Evolutionary conservation across 106 monocot species (phyloP), one percentile per base, ranked within the genome.

Genomic region (Allium sativum): DNA sequence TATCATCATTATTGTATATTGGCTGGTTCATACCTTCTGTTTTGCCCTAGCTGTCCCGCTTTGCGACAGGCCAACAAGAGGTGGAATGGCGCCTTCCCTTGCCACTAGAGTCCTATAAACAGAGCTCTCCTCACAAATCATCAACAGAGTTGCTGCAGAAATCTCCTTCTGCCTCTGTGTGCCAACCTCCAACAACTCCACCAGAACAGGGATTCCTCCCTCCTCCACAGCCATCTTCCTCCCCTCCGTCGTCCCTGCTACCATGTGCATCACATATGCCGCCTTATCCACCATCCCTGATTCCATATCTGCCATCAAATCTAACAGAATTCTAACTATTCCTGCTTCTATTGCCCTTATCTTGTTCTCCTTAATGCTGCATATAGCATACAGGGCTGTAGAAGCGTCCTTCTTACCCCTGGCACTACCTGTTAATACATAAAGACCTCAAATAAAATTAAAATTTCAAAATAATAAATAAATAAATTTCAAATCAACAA

Each of bases 281-380:
- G 85, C 88, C 77, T 93, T 93, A 53, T 93, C 88, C 47, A 88
- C 80, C 88, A 88, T 82, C 44, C 82, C 88, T 5, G 77, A 75
- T 41, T 93, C 85, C 55, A 76, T 62, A 42, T 93, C 88, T 17
- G 93, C 69, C 88, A 93, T 85, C 59, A 85, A 56, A 56, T 88
- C 93, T 48, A 93, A 76, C 65, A 93, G 72, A 10, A 78, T 76
- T 61, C 71, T 59, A 50, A 88, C 69, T 13, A 74, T 48, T 40
- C 93, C 93, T 6, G 79, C 82, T 66, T 80, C 45, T 42, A 93
- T 77, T 19, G 93, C 88, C 21, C 82, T 56, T 42, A 61, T 12
- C 76, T 82, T 82, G 73, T 93, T 88, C 54, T 88, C 84, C 64
- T 70, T 71, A 19, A 65, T 41, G 41, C 67, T 52, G 55, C 76